Evolutionary conservation across 202 grass and related monocot genomes (phyloP).

Genomic region (Setaria italica): DNA sequence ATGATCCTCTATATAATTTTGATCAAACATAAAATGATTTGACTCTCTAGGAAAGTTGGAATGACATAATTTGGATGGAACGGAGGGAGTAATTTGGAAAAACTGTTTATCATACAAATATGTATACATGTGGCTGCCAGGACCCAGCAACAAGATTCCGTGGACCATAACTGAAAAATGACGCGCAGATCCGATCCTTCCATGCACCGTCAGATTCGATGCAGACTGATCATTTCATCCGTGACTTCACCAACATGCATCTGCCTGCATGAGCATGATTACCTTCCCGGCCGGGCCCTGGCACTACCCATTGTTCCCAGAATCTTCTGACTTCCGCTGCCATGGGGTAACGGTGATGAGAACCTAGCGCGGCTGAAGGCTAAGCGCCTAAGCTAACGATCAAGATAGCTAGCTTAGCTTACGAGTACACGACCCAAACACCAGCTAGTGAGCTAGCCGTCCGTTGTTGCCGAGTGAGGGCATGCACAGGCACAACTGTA

Average conservation of each 20-base stretch:
- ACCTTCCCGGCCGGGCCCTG: background rate
- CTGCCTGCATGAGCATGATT: background rate
- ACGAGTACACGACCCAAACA: background rate
- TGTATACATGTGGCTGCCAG: background rate
- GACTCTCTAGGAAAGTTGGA: too few relatives aligned
- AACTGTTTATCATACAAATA: background rate
- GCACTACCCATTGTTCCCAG: background rate
- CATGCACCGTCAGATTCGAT: background rate
- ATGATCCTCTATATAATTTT: too few relatives aligned
- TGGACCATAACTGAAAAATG: constrained; percentile 16
- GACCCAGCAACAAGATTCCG: constrained; percentile 29
- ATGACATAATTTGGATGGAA: too few relatives aligned
- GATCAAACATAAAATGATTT: too few relatives aligned
- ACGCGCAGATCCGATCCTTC: constrained; percentile 39
- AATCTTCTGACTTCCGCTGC: constrained; percentile 7
- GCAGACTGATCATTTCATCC: background rate
- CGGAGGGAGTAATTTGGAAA: background rate
- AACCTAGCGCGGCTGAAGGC: background rate
- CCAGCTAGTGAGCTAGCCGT: background rate
- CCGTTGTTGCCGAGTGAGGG: background rate
- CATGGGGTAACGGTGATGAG: background rate
- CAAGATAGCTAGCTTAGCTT: background rate
- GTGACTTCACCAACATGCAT: constrained; percentile 4
- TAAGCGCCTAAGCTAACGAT: background rate
- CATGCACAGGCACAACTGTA: background rate